A percentile compares a stretch with the other conserved stretches of the same genome.
Conservation (phyloP, 495 filamentous ascomycete genomes). For the Lophiotrema nucula region DNA sequence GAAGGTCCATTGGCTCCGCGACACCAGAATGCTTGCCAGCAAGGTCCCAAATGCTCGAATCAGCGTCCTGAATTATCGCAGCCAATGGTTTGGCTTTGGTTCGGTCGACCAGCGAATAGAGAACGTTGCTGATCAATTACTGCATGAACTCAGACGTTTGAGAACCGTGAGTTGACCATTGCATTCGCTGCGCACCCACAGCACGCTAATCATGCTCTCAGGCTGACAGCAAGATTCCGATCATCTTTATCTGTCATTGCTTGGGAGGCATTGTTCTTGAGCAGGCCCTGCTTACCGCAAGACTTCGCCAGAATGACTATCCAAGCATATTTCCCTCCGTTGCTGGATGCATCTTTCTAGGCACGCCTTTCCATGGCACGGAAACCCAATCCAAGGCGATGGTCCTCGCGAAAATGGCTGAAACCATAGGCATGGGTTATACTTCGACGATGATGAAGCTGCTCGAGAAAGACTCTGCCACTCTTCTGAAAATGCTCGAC, state of each 20-base stretch:
- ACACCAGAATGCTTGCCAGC: slow-evolving; percentile 12
- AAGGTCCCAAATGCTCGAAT: slow-evolving; percentile 19
- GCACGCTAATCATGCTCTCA: neutral
- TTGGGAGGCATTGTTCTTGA: slow-evolving; percentile 19
- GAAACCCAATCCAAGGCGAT: slow-evolving; percentile 9
- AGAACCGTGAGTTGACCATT: slow-evolving; percentile 1
- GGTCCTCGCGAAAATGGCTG: slow-evolving; percentile 9
- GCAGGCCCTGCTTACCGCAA: slow-evolving; percentile 3
- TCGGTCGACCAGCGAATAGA: slow-evolving; percentile 16
- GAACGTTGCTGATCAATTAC: slow-evolving; percentile 17
- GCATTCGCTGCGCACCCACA: too few relatives aligned
- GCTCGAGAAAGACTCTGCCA: slow-evolving; percentile 5
- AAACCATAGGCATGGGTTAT: slow-evolving; percentile 1
- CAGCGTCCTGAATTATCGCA: slow-evolving; percentile 14
- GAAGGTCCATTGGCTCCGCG: slow-evolving; percentile 19
- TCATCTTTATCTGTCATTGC: slow-evolving; percentile 20
- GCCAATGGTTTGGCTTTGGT: slow-evolving; percentile 20
- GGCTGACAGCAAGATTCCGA: slow-evolving; percentile 11
- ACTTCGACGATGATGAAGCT: slow-evolving; percentile 9
- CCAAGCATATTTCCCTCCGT: slow-evolving; percentile 16
- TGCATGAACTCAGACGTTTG: slow-evolving; percentile 4
- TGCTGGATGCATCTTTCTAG: slow-evolving; percentile 21
- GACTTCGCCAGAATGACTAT: slow-evolving; percentile 9
- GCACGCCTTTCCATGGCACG: slow-evolving; percentile 21
- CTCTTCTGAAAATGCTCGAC: neutral